A percentile compares a stretch with the other conserved stretches of the same genome.
Evolutionary conservation across 345 rosid species (phyloP).

Genomic region (Ceriops zippeliana): DNA sequence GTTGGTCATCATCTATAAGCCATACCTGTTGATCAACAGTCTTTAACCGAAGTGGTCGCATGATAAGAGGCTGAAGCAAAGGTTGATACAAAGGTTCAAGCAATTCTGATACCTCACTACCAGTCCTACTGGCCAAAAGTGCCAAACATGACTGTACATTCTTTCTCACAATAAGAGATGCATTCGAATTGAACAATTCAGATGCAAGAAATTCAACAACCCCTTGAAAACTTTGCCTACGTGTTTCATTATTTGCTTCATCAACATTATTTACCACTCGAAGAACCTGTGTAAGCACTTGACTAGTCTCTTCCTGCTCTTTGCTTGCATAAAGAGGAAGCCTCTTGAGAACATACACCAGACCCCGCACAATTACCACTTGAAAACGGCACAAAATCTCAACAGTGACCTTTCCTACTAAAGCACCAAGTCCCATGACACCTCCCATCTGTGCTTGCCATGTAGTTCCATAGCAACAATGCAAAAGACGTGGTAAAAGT

Average conservation of each 20-base stretch:
- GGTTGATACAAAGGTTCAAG: constrained; percentile 87
- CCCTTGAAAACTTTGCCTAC: constrained; percentile 88
- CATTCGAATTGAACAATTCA: constrained; percentile 86
- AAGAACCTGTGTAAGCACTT: constrained; percentile 95
- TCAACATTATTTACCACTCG: constrained; percentile 96
- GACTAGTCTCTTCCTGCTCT: constrained; percentile 99
- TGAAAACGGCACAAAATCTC: constrained; percentile 87
- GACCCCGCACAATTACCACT: constrained; percentile 78
- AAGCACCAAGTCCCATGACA: constrained; percentile 94
- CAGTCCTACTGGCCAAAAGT: constrained; percentile 95
- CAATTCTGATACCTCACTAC: constrained; percentile 95
- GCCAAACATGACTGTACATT: constrained; percentile 95
- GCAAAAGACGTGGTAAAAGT: constrained; percentile 92
- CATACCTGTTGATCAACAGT: constrained; percentile 97
- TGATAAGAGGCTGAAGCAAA: constrained; percentile 83
- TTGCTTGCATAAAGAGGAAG: constrained; percentile 88
- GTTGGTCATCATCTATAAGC: neutral
- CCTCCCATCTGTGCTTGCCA: constrained; percentile 99
- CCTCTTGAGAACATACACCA: constrained; percentile 87
- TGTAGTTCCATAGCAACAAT: constrained; percentile 93
- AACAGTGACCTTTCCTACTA: constrained; percentile 97
- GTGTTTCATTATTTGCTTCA: constrained; percentile 91
- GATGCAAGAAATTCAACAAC: constrained; percentile 91
- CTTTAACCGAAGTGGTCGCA: constrained; percentile 83
- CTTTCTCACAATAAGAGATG: constrained; percentile 82